phyloP scores from a whole-genome alignment of 352 stramenopile genomes.

The Globisporangium rhizosaccharum region DNA sequence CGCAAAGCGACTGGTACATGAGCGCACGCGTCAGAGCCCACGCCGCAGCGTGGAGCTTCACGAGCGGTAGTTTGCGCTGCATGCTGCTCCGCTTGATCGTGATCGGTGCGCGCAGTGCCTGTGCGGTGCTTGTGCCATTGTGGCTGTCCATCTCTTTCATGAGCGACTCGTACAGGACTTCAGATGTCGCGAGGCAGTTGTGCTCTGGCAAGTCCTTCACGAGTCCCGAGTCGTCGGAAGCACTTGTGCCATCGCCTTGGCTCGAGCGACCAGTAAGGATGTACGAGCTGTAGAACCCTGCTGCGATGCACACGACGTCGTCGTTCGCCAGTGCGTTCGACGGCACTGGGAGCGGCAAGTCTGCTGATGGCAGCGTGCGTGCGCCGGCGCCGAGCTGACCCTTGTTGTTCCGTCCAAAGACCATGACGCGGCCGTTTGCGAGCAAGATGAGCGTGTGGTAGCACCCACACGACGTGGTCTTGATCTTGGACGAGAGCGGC shows the following conservation, averaged over 20 bases:
- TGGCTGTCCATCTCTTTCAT: constrained; percentile 85
- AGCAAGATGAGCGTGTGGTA: constrained; percentile 82
- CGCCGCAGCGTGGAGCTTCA: constrained; percentile 71
- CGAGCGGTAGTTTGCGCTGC: constrained; percentile 50
- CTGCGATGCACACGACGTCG: constrained; percentile 74
- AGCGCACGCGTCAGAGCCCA: constrained; percentile 79
- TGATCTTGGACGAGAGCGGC: constrained; percentile 74
- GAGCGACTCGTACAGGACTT: constrained; percentile 76
- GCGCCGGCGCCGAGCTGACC: constrained; percentile 73
- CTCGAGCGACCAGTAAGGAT: constrained; percentile 74
- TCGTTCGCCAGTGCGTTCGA: constrained; percentile 75
- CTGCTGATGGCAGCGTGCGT: constrained; percentile 71
- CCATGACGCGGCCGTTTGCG: constrained; percentile 76
- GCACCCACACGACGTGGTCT: constrained; percentile 73
- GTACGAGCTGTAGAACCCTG: constrained; percentile 87
- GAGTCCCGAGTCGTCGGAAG: constrained; percentile 32
- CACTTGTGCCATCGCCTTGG: constrained; percentile 26
- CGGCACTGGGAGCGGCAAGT: constrained; percentile 71
- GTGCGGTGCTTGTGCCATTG: constrained; percentile 9
- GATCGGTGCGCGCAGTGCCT: constrained; percentile 20
- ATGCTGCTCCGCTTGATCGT: constrained; percentile 43
- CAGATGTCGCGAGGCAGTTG: constrained; percentile 47
- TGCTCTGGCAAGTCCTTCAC: constrained; percentile 60
- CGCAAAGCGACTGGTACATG: constrained; percentile 70
- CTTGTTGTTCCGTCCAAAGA: constrained; percentile 88